phyloP scores from a whole-genome alignment of 345 rosid genomes.

The Brassica incana region DNA sequence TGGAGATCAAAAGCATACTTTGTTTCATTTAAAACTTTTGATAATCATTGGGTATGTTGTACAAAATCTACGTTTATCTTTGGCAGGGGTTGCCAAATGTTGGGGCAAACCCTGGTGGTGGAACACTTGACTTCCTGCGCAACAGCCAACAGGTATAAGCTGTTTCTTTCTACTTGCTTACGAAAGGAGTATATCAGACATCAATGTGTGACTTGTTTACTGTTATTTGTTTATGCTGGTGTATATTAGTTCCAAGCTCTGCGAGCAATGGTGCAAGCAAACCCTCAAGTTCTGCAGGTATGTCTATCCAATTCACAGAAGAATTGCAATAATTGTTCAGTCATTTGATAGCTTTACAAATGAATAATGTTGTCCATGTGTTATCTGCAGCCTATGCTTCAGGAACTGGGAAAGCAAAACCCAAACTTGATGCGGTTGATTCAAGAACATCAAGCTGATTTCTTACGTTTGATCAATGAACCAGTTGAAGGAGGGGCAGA shows the following conservation, averaged over 20 bases:
- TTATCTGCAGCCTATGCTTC: slow-evolving; percentile 82
- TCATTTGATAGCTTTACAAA: neutral
- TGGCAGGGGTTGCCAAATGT: slow-evolving; percentile 79
- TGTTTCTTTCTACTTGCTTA: neutral
- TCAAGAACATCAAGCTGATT: slow-evolving; percentile 89
- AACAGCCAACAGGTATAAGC: slow-evolving; percentile 80
- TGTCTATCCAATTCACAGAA: slow-evolving; percentile 3
- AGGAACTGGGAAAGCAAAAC: slow-evolving; percentile 85
- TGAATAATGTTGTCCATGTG: neutral
- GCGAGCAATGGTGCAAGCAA: slow-evolving; percentile 82
- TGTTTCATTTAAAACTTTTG: neutral
- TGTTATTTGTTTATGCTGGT: neutral
- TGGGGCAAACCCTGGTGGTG: slow-evolving; percentile 74
- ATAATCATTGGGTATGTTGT: neutral
- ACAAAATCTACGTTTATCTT: neutral
- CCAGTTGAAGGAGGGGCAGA: slow-evolving; percentile 79
- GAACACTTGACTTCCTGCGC: slow-evolving; percentile 79
- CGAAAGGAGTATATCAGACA: neutral
- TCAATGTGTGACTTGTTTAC: neutral
- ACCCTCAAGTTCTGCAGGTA: slow-evolving; percentile 81
- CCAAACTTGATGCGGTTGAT: slow-evolving; percentile 81
- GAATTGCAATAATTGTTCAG: neutral
- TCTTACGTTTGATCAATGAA: slow-evolving; percentile 81
- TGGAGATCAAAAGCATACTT: neutral
- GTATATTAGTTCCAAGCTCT: slow-evolving; percentile 73